Percentiles rank a stretch among this genome's conserved stretches.
phyloP scores from a whole-genome alignment of 371 early-diverging fungal species.

The Choanephora cucurbitarum region DNA sequence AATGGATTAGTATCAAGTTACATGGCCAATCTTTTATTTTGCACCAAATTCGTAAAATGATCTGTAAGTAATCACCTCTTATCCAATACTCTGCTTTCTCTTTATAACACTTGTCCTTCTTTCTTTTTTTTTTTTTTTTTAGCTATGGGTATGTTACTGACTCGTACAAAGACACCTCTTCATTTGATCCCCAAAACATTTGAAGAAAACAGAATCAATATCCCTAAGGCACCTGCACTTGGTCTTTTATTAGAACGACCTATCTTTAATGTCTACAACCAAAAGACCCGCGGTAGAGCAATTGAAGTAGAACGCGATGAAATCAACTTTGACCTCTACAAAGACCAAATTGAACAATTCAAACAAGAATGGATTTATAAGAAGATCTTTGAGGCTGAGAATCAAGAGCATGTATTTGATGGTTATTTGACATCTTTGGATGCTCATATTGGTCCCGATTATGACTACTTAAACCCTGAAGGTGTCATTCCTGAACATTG shows the following conservation, averaged over 20 bases:
- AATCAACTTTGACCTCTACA: slow-evolving; percentile 6
- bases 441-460: slow-evolving; percentile 40
- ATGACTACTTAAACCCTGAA: slow-evolving; percentile 41
- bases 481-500: slow-evolving; percentile 39
- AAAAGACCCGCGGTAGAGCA: slow-evolving; percentile 48
- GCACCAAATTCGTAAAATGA: slow-evolving; percentile 99
- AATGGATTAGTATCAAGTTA: slow-evolving; percentile 94
- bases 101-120: neutral
- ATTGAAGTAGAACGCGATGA: slow-evolving; percentile 23
- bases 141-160: slow-evolving; percentile 77
- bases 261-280: slow-evolving; percentile 72
- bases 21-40: slow-evolving; percentile 99
- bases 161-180: slow-evolving; percentile 76
- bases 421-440: slow-evolving; percentile 69
- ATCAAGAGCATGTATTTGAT: slow-evolving; percentile 59
- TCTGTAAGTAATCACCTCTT: too few relatives aligned
- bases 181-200: slow-evolving; percentile 70
- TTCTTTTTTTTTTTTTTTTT: slow-evolving; percentile 9
- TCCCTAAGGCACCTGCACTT: slow-evolving; percentile 98
- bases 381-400: slow-evolving; percentile 77
- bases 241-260: slow-evolving; percentile 91
- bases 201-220: slow-evolving; percentile 74
- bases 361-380: slow-evolving; percentile 83
- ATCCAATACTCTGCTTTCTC: too few relatives aligned
- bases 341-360: slow-evolving; percentile 74